phyloP scores from a whole-genome alignment of 1,284 basidiomycete genomes.

The Sutorius eximius region DNA sequence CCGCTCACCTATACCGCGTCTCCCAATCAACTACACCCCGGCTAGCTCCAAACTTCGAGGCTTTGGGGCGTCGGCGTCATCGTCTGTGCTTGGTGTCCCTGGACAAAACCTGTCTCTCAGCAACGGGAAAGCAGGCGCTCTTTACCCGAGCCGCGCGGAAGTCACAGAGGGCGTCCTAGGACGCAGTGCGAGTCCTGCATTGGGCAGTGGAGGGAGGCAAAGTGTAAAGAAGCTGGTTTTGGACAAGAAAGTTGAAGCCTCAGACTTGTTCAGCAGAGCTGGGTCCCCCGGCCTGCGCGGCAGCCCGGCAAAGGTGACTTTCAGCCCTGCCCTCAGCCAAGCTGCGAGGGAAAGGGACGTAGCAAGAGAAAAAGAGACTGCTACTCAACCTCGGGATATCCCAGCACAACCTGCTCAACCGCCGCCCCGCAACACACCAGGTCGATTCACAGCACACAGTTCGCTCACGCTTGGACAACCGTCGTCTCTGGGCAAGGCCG shows the following conservation, averaged over 20 bases:
- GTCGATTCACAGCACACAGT: constrained; percentile 51
- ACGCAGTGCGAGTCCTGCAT: constrained; percentile 66
- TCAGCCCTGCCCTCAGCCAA: constrained; percentile 70
- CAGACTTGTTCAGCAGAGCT: constrained; percentile 65
- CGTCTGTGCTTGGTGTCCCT: constrained; percentile 31
- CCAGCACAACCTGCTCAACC: constrained; percentile 36
- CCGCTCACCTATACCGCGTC: constrained; percentile 60
- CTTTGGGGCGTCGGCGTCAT: constrained; percentile 52
- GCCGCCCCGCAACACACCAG: constrained; percentile 43
- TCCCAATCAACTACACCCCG: constrained; percentile 62
- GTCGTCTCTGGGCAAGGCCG: constrained; percentile 11
- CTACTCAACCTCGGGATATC: constrained; percentile 32
- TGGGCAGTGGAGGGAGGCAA: constrained; percentile 68
- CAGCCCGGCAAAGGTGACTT: constrained; percentile 55
- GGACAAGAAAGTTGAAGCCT: constrained; percentile 74
- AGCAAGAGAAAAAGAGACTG: constrained; percentile 63
- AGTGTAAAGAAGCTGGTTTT: constrained; percentile 96
- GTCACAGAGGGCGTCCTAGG: constrained; percentile 55
- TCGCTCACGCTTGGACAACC: constrained; percentile 34
- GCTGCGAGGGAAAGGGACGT: constrained; percentile 71
- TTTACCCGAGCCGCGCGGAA: constrained; percentile 50
- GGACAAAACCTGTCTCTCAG: constrained; percentile 46
- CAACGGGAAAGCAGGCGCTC: constrained; percentile 51
- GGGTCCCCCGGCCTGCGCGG: constrained; percentile 43
- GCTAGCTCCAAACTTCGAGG: constrained; percentile 69